Conservation (phyloP, 306 rosid species). For the Neltuma alba region DNA sequence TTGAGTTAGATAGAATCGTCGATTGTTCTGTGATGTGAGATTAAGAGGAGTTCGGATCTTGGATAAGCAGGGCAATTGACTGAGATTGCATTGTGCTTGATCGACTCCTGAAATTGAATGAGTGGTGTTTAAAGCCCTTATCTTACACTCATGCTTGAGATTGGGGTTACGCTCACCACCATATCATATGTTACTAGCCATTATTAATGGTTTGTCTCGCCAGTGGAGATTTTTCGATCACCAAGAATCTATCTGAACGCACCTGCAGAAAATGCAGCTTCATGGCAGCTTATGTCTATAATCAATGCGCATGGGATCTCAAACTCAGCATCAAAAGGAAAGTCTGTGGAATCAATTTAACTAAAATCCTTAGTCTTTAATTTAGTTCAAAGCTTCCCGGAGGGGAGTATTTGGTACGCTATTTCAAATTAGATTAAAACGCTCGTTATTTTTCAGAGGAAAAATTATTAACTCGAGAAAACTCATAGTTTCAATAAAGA, state of each 20-base stretch:
- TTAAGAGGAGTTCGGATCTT: slow-evolving; percentile 41
- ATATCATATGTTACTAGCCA: too few relatives aligned
- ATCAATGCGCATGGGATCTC: too few relatives aligned
- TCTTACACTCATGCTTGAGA: slow-evolving; percentile 28
- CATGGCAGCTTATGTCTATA: neutral
- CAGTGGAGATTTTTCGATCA: neutral
- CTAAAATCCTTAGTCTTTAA: too few relatives aligned
- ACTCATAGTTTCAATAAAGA: too few relatives aligned
- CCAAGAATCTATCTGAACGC: neutral
- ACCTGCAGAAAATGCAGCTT: neutral
- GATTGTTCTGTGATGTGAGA: neutral
- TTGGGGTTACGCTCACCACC: slow-evolving; percentile 82
- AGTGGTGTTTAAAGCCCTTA: slow-evolving; percentile 79
- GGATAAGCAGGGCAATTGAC: slow-evolving; percentile 38
- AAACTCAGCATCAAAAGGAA: too few relatives aligned
- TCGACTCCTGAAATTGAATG: slow-evolving; percentile 49
- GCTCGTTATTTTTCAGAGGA: too few relatives aligned
- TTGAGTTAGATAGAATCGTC: neutral
- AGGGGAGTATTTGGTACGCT: too few relatives aligned
- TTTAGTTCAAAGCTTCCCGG: too few relatives aligned
- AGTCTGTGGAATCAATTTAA: too few relatives aligned
- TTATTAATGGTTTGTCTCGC: too few relatives aligned
- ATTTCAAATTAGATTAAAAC: too few relatives aligned
- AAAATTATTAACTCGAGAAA: too few relatives aligned
- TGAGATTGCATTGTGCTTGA: slow-evolving; percentile 36